Base-by-base conservation (phyloP, 345 rosid species). In the Lepidium aucheri region DNA sequence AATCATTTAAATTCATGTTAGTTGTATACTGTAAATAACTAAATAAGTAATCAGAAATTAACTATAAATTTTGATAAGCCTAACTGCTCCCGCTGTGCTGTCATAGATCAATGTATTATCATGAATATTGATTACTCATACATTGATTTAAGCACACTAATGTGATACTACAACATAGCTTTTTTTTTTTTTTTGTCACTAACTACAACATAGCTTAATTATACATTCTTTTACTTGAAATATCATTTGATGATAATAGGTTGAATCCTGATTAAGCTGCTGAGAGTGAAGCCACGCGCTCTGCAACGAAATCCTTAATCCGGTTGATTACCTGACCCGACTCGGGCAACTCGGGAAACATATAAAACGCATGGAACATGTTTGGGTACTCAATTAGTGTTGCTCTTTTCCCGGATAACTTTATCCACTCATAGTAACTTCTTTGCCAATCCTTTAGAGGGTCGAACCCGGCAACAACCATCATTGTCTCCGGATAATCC, bases 401-500 rank as follows among this genome's bases (percentile, higher is more conserved):
- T 0, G 78, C 89, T 52, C 73, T 75, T 65, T 89, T 89, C 45
- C 93, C 97, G 26, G 80, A 86, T 44, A 63, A 79, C 74, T 59
- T 81, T 69, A 92, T 36, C 97, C 97, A 87, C 55, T 82, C 76
- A 15, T 33, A 82, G 43, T 92, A 92, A 53, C 80, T 76, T 63
- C 72, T 82, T 50, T 89, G 96, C 95, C 98, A 80, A 77, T 92
- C 98, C 13, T 78, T 66, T 14, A 92, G 76, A 57, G 93, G 89
- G 60, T 92, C 98, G 14, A 83, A 82, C 33, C 93, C 95, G 0
- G 70, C 84, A 30, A 76, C 76, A 0, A 83, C 54, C 62, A 86
- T 81, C 65, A 88, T 2, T 59, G 84, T 76, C 8, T 61, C 76
- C 70, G 92, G 96, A 30, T 69, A 84, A 13, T 86, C 80, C 67